Percentiles rank a stretch among this genome's conserved stretches.
These are phyloP conservation scores for Diaporthe ampelina DNA, from an alignment of 2,329 filamentous ascomycete species.

Conservation along the genomic window DNA sequence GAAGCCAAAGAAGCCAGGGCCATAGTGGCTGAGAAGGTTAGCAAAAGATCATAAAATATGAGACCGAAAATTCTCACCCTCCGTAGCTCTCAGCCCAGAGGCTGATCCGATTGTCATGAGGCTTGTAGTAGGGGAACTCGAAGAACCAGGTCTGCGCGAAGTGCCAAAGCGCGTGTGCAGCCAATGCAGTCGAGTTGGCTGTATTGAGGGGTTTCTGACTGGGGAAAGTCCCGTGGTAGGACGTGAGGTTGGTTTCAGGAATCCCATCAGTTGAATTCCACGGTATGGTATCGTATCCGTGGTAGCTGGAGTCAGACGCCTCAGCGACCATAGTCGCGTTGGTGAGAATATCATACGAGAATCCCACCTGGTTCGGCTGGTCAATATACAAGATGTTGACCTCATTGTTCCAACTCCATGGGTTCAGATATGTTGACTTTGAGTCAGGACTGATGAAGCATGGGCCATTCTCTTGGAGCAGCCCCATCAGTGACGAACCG, in stretches of 20 bases:
- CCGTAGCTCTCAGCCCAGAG: constrained; percentile 43
- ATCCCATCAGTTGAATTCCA: constrained; percentile 53
- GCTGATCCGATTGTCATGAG: constrained; percentile 49
- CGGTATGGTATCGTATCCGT: constrained; percentile 36
- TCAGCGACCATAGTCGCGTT: constrained; percentile 21
- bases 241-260: constrained; percentile 55
- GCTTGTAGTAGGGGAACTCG: constrained; percentile 67
- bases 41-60: background rate
- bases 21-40: constrained; percentile 50
- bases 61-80: background rate
- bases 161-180: constrained; percentile 71
- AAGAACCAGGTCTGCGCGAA: constrained; percentile 71
- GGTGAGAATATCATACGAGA: constrained; percentile 42
- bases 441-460: constrained; percentile 67
- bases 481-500: constrained; percentile 65
- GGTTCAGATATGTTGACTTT: constrained; percentile 64
- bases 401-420: constrained; percentile 72
- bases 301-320: background rate
- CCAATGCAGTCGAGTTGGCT: constrained; percentile 62
- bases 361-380: constrained; percentile 56
- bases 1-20: constrained; percentile 55
- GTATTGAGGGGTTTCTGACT: constrained; percentile 58
- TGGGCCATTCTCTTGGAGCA: constrained; percentile 66
- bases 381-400: constrained; percentile 72
- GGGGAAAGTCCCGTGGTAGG: constrained; percentile 51